These are phyloP conservation scores for Phytophthora kernoviae DNA, from an alignment of 352 stramenopile genomes.

Conservation along the genomic window DNA sequence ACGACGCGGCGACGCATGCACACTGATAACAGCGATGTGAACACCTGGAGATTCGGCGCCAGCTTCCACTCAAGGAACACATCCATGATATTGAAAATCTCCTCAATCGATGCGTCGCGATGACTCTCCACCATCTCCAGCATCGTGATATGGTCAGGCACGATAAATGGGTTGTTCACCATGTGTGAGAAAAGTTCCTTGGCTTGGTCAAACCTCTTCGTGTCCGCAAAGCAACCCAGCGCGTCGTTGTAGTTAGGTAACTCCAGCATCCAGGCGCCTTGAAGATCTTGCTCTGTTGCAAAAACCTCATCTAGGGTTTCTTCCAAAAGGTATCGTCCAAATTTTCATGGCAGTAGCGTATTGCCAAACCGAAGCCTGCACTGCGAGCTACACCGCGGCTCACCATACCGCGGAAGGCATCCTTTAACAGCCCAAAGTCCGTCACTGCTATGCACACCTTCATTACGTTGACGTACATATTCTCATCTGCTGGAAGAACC, in stretches of 20 bases:
- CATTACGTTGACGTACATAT: constrained; percentile 81
- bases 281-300: constrained; percentile 43
- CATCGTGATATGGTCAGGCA: constrained; percentile 78
- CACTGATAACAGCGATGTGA: constrained; percentile 72
- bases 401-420: constrained; percentile 64
- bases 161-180: constrained; percentile 55
- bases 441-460: constrained; percentile 49
- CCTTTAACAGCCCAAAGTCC: constrained; percentile 47
- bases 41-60: constrained; percentile 69
- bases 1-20: constrained; percentile 64
- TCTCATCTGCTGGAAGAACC: constrained; percentile 61
- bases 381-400: constrained; percentile 50
- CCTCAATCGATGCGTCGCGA: constrained; percentile 53
- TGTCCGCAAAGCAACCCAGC: constrained; percentile 66
- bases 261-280: constrained; percentile 57
- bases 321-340: constrained; percentile 61
- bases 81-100: constrained; percentile 77
- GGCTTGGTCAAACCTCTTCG: constrained; percentile 49
- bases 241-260: constrained; percentile 83
- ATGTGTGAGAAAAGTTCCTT: constrained; percentile 72
- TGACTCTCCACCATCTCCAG: constrained; percentile 79
- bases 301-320: constrained; percentile 65
- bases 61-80: constrained; percentile 65
- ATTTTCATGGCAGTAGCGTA: constrained; percentile 61
- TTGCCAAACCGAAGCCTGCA: constrained; percentile 68